These are phyloP conservation scores for Pseudodiploospora longispora DNA, from an alignment of 2,329 filamentous ascomycete genomes.

Conservation along the genomic window DNA sequence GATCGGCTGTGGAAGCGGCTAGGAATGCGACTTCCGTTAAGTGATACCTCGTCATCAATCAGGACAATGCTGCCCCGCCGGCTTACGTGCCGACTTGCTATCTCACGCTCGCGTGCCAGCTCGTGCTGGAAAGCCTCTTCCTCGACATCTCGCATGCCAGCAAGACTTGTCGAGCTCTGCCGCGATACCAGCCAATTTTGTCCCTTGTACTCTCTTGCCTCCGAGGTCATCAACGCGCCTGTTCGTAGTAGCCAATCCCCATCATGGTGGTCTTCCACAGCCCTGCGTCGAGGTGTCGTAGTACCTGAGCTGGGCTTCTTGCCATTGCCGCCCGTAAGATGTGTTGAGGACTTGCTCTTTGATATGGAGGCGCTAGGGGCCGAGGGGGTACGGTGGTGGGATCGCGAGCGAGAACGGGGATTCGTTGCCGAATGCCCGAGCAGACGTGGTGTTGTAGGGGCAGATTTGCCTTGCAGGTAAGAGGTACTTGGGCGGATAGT, in stretches of 20 bases:
- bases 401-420: slow-evolving; percentile 36
- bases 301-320: slow-evolving; percentile 21
- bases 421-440: slow-evolving; percentile 47
- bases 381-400: slow-evolving; percentile 34
- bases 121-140: slow-evolving; percentile 46
- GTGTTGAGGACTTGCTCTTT: slow-evolving; percentile 57
- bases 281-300: slow-evolving; percentile 27
- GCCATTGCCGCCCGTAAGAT: slow-evolving; percentile 31
- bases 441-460: slow-evolving; percentile 56
- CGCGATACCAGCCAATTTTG: slow-evolving; percentile 61
- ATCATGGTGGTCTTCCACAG: slow-evolving; percentile 36
- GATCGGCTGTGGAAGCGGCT: slow-evolving; percentile 42
- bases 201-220: slow-evolving; percentile 59
- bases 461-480: slow-evolving; percentile 55
- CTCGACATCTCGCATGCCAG: slow-evolving; percentile 41
- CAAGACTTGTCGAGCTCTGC: slow-evolving; percentile 55
- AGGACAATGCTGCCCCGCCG: slow-evolving; percentile 36
- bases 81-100: slow-evolving; percentile 39
- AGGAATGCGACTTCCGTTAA: slow-evolving; percentile 35
- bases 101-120: slow-evolving; percentile 41
- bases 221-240: slow-evolving; percentile 53
- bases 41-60: slow-evolving; percentile 28
- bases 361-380: slow-evolving; percentile 30
- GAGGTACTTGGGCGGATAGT: slow-evolving; percentile 29
- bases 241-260: slow-evolving; percentile 59